Percentiles rank a stretch among this genome's conserved stretches.
These are phyloP conservation scores for Saturnispora besseyi DNA, from an alignment of 805 yeast genomes.

Conservation along the genomic window DNA sequence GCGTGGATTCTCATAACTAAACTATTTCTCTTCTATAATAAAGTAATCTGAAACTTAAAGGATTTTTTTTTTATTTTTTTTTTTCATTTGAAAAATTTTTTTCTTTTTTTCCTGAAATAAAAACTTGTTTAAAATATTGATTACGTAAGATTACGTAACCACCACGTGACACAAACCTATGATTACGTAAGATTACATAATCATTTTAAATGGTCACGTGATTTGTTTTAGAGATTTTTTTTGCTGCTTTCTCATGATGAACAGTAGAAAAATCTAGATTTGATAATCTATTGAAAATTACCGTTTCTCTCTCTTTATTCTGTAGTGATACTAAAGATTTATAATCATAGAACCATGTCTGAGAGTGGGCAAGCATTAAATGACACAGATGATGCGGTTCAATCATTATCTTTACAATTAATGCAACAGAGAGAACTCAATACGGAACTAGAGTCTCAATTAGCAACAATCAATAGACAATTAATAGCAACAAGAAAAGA, in stretches of 20 bases:
- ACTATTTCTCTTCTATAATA: not conserved
- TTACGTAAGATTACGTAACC: not conserved
- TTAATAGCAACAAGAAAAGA: constrained; percentile 23
- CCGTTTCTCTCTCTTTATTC: not conserved
- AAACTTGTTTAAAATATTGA: not conserved
- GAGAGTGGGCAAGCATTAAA: not conserved
- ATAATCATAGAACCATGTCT: not conserved
- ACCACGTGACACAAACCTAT: not conserved
- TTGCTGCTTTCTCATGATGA: not conserved
- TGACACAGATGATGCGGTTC: constrained; percentile 6
- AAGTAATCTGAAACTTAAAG: not conserved
- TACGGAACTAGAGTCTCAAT: constrained; percentile 9
- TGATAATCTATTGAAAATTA: not conserved
- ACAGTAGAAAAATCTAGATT: not conserved
- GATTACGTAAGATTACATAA: not conserved
- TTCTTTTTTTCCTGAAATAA: not conserved
- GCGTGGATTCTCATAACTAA: constrained; percentile 67
- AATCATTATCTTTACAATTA: constrained; percentile 20
- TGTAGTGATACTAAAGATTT: not conserved
- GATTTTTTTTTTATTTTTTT: not conserved
- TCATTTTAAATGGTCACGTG: not conserved
- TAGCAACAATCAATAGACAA: constrained; percentile 28
- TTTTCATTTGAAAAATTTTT: constrained; percentile 1
- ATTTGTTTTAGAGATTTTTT: not conserved
- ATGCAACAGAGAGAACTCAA: constrained; percentile 21